Base-by-base conservation (phyloP, 805 yeast genomes). In the Groenewaldozyma salmanticensis region DNA sequence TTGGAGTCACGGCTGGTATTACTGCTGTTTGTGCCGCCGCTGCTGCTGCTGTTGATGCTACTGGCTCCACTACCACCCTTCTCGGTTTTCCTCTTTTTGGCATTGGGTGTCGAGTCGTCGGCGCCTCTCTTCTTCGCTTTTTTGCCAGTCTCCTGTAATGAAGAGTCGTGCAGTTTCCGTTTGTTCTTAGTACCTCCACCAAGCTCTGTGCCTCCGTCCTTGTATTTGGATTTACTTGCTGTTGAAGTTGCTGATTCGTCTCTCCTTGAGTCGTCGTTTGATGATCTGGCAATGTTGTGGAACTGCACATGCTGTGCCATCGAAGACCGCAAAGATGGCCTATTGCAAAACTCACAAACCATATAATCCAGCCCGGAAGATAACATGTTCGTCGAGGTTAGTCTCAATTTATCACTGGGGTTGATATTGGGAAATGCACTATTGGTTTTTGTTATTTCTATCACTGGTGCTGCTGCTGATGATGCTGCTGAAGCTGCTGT, bases 311-410 rank as follows among this genome's bases (percentile, higher is more conserved):
- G 64, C 24, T 40, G 38, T 24, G 39, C 42, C 29, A 55, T 29
- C 20, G 51, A 52, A 2, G 44, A 34, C 19, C 37, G 45, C 11
- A 60, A 39, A 19, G 50, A 21, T 1, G 65, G 65, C 34, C 62
- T 49, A 4, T 40, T 20, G 40, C 65, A 60, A 32, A 45, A 50
- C 15, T 51, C 45, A 37, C 65, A 60, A 5, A 60, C 24, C 18
- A 39, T 41, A 33, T 54, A 53, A 35, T 48, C 52, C 40, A 53
- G 44, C 7, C 48, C 51, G 2, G 60, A 46, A 4, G 49, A 39
- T 34, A 58, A 41, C 5, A 56, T 52, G 36, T 55, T 52, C 19
- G 45, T 37, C 5, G 51, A 40, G 2, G 54, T 48, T 27, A 59
- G 45, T 31, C 50, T 42, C 6, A 45, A 31, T 27, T 55, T 48